Conservation (phyloP, 2,329 filamentous ascomycete species). For the Cadophora sp. region DNA sequence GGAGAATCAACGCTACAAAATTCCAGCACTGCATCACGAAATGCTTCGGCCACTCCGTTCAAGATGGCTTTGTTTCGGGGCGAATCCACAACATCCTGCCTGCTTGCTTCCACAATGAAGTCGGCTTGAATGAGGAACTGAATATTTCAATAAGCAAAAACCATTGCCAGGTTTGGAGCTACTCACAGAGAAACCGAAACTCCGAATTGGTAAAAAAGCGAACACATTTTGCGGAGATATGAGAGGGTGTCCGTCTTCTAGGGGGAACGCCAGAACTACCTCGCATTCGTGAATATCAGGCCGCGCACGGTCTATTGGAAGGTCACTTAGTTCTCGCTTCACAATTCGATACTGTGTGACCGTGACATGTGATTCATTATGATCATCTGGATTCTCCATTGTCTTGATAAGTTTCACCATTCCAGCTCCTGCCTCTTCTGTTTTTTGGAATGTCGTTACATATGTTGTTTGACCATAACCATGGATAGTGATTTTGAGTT, state of each 20-base stretch:
- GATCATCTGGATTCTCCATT: conserved; percentile 8
- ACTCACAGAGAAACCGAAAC: conserved; percentile 34
- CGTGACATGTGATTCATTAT: no score
- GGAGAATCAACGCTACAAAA: conserved; percentile 21
- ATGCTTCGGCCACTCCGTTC: conserved; percentile 15
- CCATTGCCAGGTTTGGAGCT: neutral
- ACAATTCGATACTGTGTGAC: no score
- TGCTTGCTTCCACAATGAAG: conserved; percentile 33
- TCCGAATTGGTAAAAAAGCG: conserved; percentile 37
- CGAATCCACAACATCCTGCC: conserved; percentile 31
- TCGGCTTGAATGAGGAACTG: conserved; percentile 30
- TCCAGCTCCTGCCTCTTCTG: neutral
- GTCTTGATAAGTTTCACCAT: conserved; percentile 7
- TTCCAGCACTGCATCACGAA: conserved; percentile 26
- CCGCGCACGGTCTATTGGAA: no score
- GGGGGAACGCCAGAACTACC: conserved; percentile 38
- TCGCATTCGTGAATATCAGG: no score
- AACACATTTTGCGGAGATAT: conserved; percentile 27
- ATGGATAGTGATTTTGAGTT: no score
- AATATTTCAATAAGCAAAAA: no score
- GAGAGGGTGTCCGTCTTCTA: conserved; percentile 12
- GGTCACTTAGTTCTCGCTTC: no score
- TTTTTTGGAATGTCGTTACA: conserved; percentile 8
- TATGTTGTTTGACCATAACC: neutral
- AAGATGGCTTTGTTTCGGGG: conserved; percentile 30